Evolutionary conservation across 148 eudicot species (phyloP).

Genomic region (Rhododendron ovatum): DNA sequence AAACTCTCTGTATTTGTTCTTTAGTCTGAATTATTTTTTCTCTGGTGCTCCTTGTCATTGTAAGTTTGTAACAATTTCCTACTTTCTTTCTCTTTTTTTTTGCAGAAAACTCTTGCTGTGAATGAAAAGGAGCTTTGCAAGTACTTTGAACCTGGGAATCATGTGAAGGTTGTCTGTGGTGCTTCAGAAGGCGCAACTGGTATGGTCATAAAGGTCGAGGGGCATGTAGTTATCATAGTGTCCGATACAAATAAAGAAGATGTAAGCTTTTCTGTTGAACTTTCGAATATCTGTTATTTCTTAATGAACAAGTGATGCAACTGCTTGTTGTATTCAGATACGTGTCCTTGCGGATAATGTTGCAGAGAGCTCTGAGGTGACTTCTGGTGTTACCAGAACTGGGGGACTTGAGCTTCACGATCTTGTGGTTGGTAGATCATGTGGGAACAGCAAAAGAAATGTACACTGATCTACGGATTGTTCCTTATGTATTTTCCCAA

Average conservation of each 20-base stretch:
- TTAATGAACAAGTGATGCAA: conserved; percentile 1
- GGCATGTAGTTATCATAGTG: conserved; percentile 73
- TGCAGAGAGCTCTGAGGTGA: conserved; percentile 96
- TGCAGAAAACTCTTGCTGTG: conserved; percentile 79
- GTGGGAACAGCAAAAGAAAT: conserved; percentile 60
- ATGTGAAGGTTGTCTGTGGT: conserved; percentile 92
- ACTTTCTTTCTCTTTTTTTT: not conserved
- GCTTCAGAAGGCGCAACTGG: conserved; percentile 95
- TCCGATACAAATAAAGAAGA: conserved; percentile 96
- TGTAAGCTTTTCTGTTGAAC: conserved; percentile 31
- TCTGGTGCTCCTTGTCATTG: conserved; percentile 1
- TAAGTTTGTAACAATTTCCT: not conserved
- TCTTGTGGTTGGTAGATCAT: conserved; percentile 92
- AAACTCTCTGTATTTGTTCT: not conserved
- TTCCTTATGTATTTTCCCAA: not conserved
- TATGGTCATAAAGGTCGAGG: conserved; percentile 92
- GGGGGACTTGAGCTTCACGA: conserved; percentile 98
- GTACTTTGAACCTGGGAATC: conserved; percentile 93
- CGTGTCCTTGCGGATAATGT: conserved; percentile 93
- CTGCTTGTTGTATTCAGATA: conserved; percentile 33
- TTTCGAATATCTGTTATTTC: not conserved
- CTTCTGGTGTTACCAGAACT: conserved; percentile 79
- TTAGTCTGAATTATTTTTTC: not conserved
- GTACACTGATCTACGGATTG: conserved; percentile 15
- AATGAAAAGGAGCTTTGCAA: conserved; percentile 92